Percentiles rank a stretch among this genome's conserved stretches.
Evolutionary conservation across 345 rosid genomes (phyloP).

Genomic region (Crucihimalaya himalaica): DNA sequence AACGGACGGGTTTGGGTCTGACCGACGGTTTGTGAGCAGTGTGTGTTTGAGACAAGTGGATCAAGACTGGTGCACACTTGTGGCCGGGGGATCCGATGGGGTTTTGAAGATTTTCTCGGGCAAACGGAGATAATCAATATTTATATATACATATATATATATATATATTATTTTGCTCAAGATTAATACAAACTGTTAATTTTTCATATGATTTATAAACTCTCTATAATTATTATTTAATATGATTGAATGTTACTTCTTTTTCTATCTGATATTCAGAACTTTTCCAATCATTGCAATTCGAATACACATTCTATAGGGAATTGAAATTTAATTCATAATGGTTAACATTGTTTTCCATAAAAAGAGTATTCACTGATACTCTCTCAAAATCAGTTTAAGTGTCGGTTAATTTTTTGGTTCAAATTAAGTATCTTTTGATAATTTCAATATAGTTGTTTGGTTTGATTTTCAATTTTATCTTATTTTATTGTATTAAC

Average conservation of each 20-base stretch:
- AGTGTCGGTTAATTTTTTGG: no score
- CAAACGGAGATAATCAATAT: slow-evolving; percentile 36
- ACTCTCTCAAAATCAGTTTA: no score
- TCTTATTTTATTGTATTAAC: no score
- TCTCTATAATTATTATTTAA: neutral
- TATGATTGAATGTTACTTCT: neutral
- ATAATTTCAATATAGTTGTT: no score
- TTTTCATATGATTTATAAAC: slow-evolving; percentile 13
- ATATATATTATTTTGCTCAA: neutral
- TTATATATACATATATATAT: neutral
- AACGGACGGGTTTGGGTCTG: slow-evolving; percentile 8
- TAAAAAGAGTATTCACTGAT: no score
- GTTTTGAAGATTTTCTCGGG: slow-evolving; percentile 58
- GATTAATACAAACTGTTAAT: neutral
- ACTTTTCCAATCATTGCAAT: neutral
- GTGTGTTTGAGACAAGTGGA: slow-evolving; percentile 79
- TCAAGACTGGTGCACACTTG: slow-evolving; percentile 63
- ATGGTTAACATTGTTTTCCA: no score
- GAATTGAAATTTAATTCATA: neutral
- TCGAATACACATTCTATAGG: neutral
- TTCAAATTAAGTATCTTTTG: no score
- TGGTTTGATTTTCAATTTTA: no score
- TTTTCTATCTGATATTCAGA: neutral
- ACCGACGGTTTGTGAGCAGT: slow-evolving; percentile 62
- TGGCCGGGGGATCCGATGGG: slow-evolving; percentile 89